Evolutionary conservation across 371 early-diverging fungal genomes (phyloP), one percentile per base, ranked within the genome.

Genomic region (Sporodiniella umbellata): DNA sequence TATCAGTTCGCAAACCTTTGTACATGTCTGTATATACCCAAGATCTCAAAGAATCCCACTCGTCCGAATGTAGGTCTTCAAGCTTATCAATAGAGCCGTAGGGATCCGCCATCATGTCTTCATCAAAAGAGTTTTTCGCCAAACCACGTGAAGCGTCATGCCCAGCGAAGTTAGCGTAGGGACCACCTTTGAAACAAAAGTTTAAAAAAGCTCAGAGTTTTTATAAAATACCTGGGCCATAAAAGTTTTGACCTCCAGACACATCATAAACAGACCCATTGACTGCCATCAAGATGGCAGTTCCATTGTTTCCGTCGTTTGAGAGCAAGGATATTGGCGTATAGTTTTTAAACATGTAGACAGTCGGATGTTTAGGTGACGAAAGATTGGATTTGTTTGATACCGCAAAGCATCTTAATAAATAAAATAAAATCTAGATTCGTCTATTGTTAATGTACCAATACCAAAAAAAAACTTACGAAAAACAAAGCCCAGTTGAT

Each of bases 81-180:
- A 96, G 73, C 38, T 64, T 75, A 61, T 96, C 96, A 28, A 95
- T 85, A 1, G 94, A 86, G 1, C 75, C 73, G 33, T 87, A 76
- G 18, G 90, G 64, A 33, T 86, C 83, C 1, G 72, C 72, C 30
- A 93, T 70, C 80, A 95, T 83, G 0, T 86, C 85, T 30, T 66
- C 60, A 62, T 94, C 94, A 69, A 96, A 95, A 30, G 93, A 91
- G 61, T 92, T 84, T 62, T 90, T 92, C 35, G 95, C 90, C 44
- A 96, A 64, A 2, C 95, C 88, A 35, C 96, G 81, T 7, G 88
- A 88, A 1, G 90, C 89, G 63, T 91, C 90, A 14, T 86, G 78
- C 4, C 90, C 89, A 17, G 87, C 93, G 84, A 96, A 96, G 64
- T 92, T 91, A 18, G 86, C 92, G 65, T 96, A 96, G 14, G 91